Percentiles rank a stretch among this genome's conserved stretches.
Conservation (phyloP, 2,329 filamentous ascomycete genomes). For the Nigrospora sphaerica region DNA sequence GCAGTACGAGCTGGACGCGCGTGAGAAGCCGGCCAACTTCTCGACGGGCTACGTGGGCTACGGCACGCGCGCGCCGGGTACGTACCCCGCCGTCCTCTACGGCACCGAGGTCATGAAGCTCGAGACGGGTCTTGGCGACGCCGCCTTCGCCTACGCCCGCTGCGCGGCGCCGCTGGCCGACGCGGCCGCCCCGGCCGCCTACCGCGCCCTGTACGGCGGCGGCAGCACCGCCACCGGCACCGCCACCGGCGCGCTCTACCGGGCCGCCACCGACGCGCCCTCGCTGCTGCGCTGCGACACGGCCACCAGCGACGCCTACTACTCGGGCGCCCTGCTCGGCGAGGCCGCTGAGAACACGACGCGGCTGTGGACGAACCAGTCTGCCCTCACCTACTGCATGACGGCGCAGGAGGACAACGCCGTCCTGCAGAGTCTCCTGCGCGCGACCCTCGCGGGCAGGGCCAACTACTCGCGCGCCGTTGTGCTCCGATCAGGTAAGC, state of each 20-base stretch:
- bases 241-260: constrained; percentile 17
- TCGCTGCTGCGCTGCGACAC: constrained; percentile 58
- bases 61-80: constrained; percentile 44
- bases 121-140: constrained; percentile 48
- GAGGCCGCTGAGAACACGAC: constrained; percentile 52
- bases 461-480: constrained; percentile 63
- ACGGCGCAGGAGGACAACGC: constrained; percentile 70
- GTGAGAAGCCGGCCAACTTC: constrained; percentile 60
- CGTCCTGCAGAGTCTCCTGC: constrained; percentile 56
- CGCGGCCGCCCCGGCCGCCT: constrained; percentile 36
- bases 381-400: constrained; percentile 56
- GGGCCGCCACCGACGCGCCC: constrained; percentile 38
- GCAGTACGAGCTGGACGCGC: constrained; percentile 68
- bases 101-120: constrained; percentile 66
- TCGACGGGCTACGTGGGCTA: constrained; percentile 63
- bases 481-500: constrained; percentile 53
- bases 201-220: constrained; percentile 45
- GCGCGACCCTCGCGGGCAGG: constrained; percentile 46
- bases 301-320: constrained; percentile 68
- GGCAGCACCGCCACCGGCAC: constrained; percentile 19
- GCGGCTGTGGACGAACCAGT: constrained; percentile 57
- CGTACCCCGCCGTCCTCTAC: constrained; percentile 54
- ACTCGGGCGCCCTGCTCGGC: constrained; percentile 51
- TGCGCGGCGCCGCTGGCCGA: constrained; percentile 44
- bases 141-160: constrained; percentile 41